These are phyloP conservation scores for Colletotrichum melonis DNA, from an alignment of 2,329 filamentous ascomycete species.

Conservation along the genomic window DNA sequence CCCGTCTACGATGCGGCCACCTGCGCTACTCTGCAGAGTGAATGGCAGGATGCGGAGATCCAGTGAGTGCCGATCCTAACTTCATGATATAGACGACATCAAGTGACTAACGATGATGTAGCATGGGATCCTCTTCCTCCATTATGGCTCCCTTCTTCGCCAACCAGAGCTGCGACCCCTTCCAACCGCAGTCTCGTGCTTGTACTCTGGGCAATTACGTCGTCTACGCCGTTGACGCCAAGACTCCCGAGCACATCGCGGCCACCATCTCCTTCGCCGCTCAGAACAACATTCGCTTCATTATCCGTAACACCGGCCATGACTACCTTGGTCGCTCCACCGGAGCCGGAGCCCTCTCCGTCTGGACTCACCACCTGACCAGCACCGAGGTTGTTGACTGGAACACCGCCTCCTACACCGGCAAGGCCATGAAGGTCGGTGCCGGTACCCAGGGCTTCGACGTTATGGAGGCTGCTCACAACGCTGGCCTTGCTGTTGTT, in stretches of 20 bases:
- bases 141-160: constrained; percentile 53
- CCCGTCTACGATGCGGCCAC: constrained; percentile 55
- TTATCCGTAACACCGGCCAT: constrained; percentile 65
- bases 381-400: constrained; percentile 41
- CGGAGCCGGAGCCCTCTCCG: constrained; percentile 58
- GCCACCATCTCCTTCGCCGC: constrained; percentile 46
- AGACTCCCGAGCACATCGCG: constrained; percentile 44
- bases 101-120: constrained; percentile 29
- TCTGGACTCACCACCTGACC: constrained; percentile 62
- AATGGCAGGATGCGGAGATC: constrained; percentile 57
- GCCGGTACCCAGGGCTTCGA: constrained; percentile 64
- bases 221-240: constrained; percentile 51
- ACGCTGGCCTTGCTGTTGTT: constrained; percentile 23
- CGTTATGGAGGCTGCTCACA: constrained; percentile 38
- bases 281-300: constrained; percentile 57
- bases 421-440: constrained; percentile 53
- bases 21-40: constrained; percentile 54
- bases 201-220: constrained; percentile 59
- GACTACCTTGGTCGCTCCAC: constrained; percentile 65
- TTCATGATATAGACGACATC: neutral
- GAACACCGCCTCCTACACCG: constrained; percentile 42
- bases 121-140: constrained; percentile 51
- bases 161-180: constrained; percentile 54
- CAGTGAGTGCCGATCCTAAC: constrained; percentile 48
- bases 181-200: constrained; percentile 49